Evolutionary conservation across 2,329 filamentous ascomycete genomes (phyloP), one percentile per base, ranked within the genome.

Genomic region (Aspergillus nomiae): DNA sequence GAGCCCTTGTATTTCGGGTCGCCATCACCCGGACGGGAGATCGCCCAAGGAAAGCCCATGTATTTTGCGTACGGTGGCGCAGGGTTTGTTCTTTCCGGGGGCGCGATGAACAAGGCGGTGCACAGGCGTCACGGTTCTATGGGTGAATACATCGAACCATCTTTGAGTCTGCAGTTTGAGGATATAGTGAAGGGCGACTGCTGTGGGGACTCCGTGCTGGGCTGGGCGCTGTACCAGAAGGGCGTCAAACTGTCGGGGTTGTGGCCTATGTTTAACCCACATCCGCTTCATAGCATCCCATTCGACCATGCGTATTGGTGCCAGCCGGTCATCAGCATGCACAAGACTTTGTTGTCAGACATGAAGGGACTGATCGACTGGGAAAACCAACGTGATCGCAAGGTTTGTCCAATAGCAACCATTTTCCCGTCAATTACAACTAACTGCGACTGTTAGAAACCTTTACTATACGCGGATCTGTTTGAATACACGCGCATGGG

Each of bases 121-220:
- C 57, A 60, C 24, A 62, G 66, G 12, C 38, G 63, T 36, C 38
- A 30, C n/a, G 64, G 63, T 0, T 9, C 54, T 3, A 43, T 67
- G 30, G 77, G 80, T 1, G 74, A 81, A 58, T 82, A 78, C 56
- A 65, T 73, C 10, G 80, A 83, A 8, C 71, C 75, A 1, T 71
- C 79, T n/a, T 64, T 77, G 45, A 76, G 71, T 38, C 70, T 78
- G 59, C 76, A 74, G 63, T 84, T 80, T 75, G 73, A 81, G 53
- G 73, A 78, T 7, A 64, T 79, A 41, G 74, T 83, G 26, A 74
- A 74, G 34, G 67, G 77, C 14, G 84, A 87, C 62, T 85, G 82
- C 70, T 85, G 83, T 56, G 84, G 84, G 7, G 84, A 86, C 59
- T 83, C 82, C 46, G 78, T 86, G 8, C 71, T 85, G 4, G 84